These are phyloP conservation scores for Tubosaeta brunneosetosa DNA, from an alignment of 768 basidiomycete genomes.

Conservation along the genomic window DNA sequence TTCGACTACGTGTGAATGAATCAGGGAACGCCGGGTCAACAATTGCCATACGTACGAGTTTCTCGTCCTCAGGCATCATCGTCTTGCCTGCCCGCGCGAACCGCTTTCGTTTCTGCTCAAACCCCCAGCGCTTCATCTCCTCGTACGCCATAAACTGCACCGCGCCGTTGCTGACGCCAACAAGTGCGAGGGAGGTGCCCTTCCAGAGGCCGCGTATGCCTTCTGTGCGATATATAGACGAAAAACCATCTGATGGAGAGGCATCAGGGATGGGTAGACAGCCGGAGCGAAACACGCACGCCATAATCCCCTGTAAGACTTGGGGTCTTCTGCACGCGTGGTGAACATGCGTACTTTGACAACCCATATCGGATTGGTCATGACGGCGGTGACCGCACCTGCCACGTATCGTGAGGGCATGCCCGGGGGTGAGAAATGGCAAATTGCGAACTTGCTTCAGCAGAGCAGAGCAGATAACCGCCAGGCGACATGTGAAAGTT, in stretches of 20 bases:
- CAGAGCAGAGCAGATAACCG: slow-evolving; percentile 83
- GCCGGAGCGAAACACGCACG: slow-evolving; percentile 36
- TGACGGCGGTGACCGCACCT: slow-evolving; percentile 91
- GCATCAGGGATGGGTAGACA: background rate
- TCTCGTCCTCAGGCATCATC: slow-evolving; percentile 75
- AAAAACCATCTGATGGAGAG: slow-evolving; percentile 56
- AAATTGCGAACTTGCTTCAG: slow-evolving; percentile 86
- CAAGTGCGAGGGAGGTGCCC: slow-evolving; percentile 81
- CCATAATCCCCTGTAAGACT: slow-evolving; percentile 75
- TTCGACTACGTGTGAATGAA: slow-evolving; percentile 60
- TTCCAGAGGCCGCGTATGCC: slow-evolving; percentile 79
- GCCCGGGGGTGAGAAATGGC: slow-evolving; percentile 7
- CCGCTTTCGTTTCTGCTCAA: slow-evolving; percentile 67
- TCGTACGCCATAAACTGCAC: slow-evolving; percentile 97
- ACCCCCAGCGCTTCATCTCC: slow-evolving; percentile 88
- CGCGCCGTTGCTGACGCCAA: slow-evolving; percentile 93
- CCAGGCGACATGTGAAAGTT: slow-evolving; percentile 65
- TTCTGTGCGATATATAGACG: slow-evolving; percentile 64
- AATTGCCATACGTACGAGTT: slow-evolving; percentile 57
- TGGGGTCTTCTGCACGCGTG: slow-evolving; percentile 57
- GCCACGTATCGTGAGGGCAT: slow-evolving; percentile 10
- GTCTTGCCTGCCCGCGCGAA: slow-evolving; percentile 55
- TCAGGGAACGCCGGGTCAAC: background rate
- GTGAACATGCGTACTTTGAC: slow-evolving; percentile 98
- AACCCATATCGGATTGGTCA: slow-evolving; percentile 98